Evolutionary conservation across 225 moss, liverwort and hornwort species (phyloP), one percentile per base, ranked within the genome.

Genomic region (Anthoceros angustus): DNA sequence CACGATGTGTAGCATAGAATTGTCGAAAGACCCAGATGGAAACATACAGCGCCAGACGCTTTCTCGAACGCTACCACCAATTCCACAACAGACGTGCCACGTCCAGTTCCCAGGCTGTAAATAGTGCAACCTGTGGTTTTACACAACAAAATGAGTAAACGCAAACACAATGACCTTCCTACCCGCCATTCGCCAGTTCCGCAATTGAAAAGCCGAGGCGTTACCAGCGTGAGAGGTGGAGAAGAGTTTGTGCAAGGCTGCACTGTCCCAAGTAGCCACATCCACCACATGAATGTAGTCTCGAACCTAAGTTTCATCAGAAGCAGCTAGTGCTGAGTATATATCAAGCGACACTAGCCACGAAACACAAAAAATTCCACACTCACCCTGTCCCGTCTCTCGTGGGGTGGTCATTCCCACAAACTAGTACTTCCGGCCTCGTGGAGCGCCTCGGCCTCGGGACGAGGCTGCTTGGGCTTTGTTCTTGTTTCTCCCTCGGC

Each of bases 231-330:
- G 73, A 65, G 87, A 72, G 45, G 82, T 83, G 40, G 72, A 83
- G 61, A 94, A 94, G 32, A 94, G 75, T 69, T 90, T 88, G 38
- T 83, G 75, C 12, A 90, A 77, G 45, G 93, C 93, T 48, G 90
- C 87, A 71, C 87, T 90, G 64, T 94, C 90, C 72, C 93, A 90
- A 65, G 84, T 94, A 7, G 90, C 93, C 63, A 94, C 76, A 67
- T 94, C 90, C 79, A 84, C 84, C 24, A 94, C 94, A 65, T 94
- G 94, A 71, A 94, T 90, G 67, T 78, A 94, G 69, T 94, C 93
- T 50, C 93, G 87, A 16, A 94, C 83, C 93, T 94, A 74, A 46
- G 63, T 32, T 62, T 64, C 46, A 26, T 43, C 63, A 62, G 67
- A 38, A 71, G 32, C 24, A 48, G 49, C 5, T 14, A 43, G 68